Conservation (phyloP, 805 yeast species). For the Tanozyma kutaoensis region DNA sequence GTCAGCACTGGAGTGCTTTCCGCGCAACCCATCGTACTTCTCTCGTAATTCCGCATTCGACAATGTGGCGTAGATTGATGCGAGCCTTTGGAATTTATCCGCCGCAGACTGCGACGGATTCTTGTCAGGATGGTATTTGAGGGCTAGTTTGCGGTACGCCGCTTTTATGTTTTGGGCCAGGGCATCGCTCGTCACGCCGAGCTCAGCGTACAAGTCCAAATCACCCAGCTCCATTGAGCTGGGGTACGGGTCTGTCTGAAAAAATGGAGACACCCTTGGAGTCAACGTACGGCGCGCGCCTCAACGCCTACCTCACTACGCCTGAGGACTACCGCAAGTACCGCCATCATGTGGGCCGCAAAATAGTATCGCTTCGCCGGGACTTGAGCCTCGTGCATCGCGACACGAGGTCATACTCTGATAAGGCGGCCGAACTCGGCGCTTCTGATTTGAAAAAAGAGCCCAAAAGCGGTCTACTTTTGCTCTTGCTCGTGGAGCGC, state of each 20-base stretch:
- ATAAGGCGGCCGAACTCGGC: constrained; percentile 28
- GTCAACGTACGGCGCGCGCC: constrained; percentile 41
- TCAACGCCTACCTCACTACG: constrained; percentile 48
- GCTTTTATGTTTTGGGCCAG: not conserved
- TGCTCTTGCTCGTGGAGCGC: constrained; percentile 66
- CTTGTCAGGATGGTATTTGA: not conserved
- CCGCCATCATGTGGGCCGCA: constrained; percentile 47
- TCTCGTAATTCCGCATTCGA: too few species aligned
- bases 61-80: too few species aligned
- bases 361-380: constrained; percentile 51
- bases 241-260: not conserved
- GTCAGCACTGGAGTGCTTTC: too few species aligned
- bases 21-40: too few species aligned
- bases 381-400: constrained; percentile 47
- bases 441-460: constrained; percentile 42
- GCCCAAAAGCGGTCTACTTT: constrained; percentile 38
- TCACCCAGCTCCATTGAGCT: not conserved
- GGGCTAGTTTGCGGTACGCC: not conserved
- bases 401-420: constrained; percentile 50
- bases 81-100: too few species aligned
- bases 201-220: not conserved
- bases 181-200: not conserved
- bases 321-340: constrained; percentile 60
- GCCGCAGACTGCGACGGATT: too few species aligned
- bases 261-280: constrained; percentile 22